These are phyloP conservation scores for Verticillium klebahnii DNA, from an alignment of 2,329 filamentous ascomycete species.

Conservation along the genomic window DNA sequence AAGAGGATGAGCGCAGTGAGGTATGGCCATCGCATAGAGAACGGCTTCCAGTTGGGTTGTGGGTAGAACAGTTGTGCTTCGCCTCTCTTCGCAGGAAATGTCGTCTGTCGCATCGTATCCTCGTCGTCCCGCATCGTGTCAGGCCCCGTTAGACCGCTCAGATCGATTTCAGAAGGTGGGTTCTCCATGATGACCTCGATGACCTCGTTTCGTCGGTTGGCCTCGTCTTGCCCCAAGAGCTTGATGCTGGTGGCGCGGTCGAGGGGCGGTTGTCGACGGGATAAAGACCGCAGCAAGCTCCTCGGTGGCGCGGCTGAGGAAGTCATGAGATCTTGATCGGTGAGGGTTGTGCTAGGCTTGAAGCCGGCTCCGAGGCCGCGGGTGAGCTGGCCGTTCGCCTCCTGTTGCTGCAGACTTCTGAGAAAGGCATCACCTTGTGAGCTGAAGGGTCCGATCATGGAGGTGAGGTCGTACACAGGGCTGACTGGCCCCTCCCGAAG, in stretches of 20 bases:
- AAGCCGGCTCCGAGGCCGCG: conserved; percentile 55
- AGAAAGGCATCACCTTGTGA: conserved; percentile 39
- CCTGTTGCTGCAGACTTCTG: conserved; percentile 42
- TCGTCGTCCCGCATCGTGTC: conserved; percentile 17
- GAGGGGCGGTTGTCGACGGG: conserved; percentile 4
- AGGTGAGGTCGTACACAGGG: conserved; percentile 40
- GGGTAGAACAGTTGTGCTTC: conserved; percentile 50
- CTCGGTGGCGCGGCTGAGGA: conserved; percentile 22
- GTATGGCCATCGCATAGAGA: conserved; percentile 61
- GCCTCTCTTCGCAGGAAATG: conserved; percentile 32
- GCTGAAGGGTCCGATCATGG: conserved; percentile 39
- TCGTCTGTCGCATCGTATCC: conserved; percentile 29
- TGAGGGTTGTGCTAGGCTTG: conserved; percentile 40
- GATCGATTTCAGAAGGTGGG: conserved; percentile 35
- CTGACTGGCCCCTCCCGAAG: conserved; percentile 11
- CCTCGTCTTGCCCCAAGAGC: conserved; percentile 51
- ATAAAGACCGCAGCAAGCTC: conserved; percentile 10
- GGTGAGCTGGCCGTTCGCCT: conserved; percentile 50
- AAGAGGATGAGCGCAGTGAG: conserved; percentile 47
- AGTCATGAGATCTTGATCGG: conserved; percentile 44
- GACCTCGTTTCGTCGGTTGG: conserved; percentile 54
- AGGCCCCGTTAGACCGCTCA: conserved; percentile 47
- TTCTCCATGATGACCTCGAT: conserved; percentile 54
- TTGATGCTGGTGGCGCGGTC: conserved; percentile 37
- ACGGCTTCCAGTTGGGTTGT: conserved; percentile 62